Evolutionary conservation across 2,329 filamentous ascomycete species (phyloP).

Genomic region (Didymella sp.): DNA sequence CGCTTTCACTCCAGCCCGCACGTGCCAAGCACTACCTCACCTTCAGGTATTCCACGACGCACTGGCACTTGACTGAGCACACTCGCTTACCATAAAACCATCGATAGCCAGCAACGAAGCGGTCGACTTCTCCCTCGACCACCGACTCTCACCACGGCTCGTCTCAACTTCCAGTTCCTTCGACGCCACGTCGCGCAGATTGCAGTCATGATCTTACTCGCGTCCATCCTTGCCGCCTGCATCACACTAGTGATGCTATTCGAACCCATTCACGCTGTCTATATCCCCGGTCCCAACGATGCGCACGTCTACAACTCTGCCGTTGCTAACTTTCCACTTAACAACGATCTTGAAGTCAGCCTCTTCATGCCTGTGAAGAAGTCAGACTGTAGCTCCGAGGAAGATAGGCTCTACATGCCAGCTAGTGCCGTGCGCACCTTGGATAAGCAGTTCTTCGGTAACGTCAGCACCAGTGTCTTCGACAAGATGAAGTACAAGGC

Average conservation of each 20-base stretch:
- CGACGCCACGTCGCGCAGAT: constrained; percentile 5
- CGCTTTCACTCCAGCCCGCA: constrained; percentile 6
- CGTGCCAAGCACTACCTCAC: constrained; percentile 3
- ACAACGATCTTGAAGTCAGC: constrained; percentile 26
- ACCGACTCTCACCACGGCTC: constrained; percentile 3
- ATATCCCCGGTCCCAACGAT: constrained; percentile 25
- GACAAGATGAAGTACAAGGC: constrained; percentile 25
- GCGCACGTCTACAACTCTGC: constrained; percentile 26
- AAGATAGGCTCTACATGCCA: constrained; percentile 32
- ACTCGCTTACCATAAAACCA: neutral
- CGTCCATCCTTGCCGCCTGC: constrained; percentile 3
- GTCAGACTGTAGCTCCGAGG: constrained; percentile 19
- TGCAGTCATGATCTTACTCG: constrained; percentile 8
- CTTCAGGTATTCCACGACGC: neutral
- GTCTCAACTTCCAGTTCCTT: neutral
- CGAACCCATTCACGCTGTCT: constrained; percentile 13
- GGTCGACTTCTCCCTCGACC: constrained; percentile 12
- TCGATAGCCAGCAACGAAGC: neutral
- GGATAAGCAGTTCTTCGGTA: constrained; percentile 35
- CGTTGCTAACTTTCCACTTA: constrained; percentile 25
- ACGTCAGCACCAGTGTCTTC: constrained; percentile 29
- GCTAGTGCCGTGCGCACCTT: constrained; percentile 22
- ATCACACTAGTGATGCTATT: constrained; percentile 3
- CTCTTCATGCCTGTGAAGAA: constrained; percentile 33
- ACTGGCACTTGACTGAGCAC: neutral